These are phyloP conservation scores for Pelargonium citronellum DNA, from an alignment of 441 rosid genomes.

Conservation along the genomic window DNA sequence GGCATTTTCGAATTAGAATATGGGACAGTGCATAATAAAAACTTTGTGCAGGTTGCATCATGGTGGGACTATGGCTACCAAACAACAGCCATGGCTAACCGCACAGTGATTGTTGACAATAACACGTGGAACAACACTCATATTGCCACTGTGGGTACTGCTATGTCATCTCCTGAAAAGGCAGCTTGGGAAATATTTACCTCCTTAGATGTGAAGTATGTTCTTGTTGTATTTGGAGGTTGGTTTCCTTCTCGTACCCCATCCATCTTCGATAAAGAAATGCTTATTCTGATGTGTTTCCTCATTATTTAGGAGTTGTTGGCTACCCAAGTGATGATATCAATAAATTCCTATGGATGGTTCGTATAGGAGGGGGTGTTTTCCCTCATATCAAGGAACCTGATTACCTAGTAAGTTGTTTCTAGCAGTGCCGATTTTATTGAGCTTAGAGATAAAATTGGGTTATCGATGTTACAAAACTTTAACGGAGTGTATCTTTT, in stretches of 20 bases:
- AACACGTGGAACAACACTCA: conserved; percentile 99
- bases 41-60: conserved; percentile 78
- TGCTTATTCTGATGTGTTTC: conserved; percentile 32
- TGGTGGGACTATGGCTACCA: conserved; percentile 99
- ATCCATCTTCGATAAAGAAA: conserved; percentile 8
- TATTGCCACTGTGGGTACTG: conserved; percentile 98
- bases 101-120: conserved; percentile 98
- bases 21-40: conserved; percentile 1
- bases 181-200: conserved; percentile 97
- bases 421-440: neutral
- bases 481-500: conserved; percentile 3
- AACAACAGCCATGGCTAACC: conserved; percentile 98
- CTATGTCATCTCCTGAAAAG: conserved; percentile 99
- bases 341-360: conserved; percentile 99
- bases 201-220: conserved; percentile 97
- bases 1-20: neutral
- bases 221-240: conserved; percentile 99
- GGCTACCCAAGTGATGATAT: conserved; percentile 99
- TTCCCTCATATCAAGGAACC: conserved; percentile 99
- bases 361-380: conserved; percentile 96
- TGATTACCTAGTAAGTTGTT: conserved; percentile 69
- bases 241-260: conserved; percentile 27
- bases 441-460: neutral
- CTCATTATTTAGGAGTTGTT: conserved; percentile 61
- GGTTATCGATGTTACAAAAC: conserved; percentile 9